Conservation (phyloP, 768 basidiomycete genomes). For the Ramaria rubella region DNA sequence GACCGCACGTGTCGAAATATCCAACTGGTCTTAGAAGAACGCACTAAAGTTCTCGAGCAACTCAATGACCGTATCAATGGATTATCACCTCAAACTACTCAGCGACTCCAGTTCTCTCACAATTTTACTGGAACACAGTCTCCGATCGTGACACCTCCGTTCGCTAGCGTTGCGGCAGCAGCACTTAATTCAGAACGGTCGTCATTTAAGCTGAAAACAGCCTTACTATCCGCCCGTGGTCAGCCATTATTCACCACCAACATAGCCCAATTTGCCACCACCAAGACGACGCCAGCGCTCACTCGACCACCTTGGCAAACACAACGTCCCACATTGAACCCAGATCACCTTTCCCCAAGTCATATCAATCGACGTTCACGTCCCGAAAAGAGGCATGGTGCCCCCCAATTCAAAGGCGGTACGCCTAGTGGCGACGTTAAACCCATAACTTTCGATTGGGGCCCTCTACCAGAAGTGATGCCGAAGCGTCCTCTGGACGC, state of each 20-base stretch:
- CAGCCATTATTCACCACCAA: slow-evolving; percentile 63
- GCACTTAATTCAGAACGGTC: slow-evolving; percentile 77
- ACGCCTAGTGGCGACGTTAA: neutral
- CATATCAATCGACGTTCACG: neutral
- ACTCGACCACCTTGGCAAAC: neutral
- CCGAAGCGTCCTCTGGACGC: slow-evolving; percentile 15
- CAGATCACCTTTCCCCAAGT: neutral
- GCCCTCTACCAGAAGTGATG: slow-evolving; percentile 15
- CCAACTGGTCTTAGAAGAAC: slow-evolving; percentile 60
- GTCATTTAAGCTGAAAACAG: slow-evolving; percentile 61
- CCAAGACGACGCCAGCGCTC: neutral
- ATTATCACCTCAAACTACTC: slow-evolving; percentile 21
- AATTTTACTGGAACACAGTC: neutral
- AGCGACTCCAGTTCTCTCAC: slow-evolving; percentile 9
- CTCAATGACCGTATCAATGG: slow-evolving; percentile 47
- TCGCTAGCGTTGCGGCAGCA: slow-evolving; percentile 70
- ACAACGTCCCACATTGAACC: neutral
- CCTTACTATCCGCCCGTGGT: slow-evolving; percentile 51
- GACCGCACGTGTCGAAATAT: slow-evolving; percentile 83
- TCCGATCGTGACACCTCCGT: neutral
- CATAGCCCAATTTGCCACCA: slow-evolving; percentile 23
- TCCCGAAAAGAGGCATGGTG: neutral
- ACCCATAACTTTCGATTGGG: slow-evolving; percentile 17
- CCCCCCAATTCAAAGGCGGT: neutral
- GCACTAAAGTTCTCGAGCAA: slow-evolving; percentile 44